Conservation (phyloP, 176 grass and related monocot genomes). For the Triticum turgidum region DNA sequence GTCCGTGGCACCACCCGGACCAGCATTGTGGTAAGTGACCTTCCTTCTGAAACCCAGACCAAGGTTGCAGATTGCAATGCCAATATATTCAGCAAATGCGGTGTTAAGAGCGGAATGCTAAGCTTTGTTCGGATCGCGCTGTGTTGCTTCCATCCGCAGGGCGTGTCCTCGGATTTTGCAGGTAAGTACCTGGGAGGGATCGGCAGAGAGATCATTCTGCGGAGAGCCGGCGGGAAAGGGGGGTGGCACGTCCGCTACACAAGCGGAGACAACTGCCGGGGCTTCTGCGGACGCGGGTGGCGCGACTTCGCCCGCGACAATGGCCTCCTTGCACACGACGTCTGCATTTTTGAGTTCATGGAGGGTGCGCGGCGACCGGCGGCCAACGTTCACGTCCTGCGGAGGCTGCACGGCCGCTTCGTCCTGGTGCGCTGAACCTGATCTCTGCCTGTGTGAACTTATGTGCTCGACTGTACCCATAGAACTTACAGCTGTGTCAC, state of each 20-base stretch:
- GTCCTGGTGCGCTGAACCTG: constrained; percentile 28
- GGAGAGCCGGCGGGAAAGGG: background rate
- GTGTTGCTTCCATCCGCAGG: background rate
- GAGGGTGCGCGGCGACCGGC: background rate
- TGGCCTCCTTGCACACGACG: constrained; percentile 18
- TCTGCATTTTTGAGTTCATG: constrained; percentile 42
- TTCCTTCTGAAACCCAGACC: background rate
- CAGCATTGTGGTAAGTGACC: constrained; percentile 17
- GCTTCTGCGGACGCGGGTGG: constrained; percentile 30
- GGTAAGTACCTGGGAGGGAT: background rate
- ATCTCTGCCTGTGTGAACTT: background rate
- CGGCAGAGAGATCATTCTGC: constrained; percentile 18
- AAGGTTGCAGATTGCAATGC: background rate
- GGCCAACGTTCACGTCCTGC: constrained; percentile 32
- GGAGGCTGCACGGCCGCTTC: constrained; percentile 33
- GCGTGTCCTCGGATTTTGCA: constrained; percentile 25
- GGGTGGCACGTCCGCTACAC: constrained; percentile 9
- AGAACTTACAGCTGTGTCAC: background rate
- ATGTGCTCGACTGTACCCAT: background rate
- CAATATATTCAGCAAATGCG: background rate
- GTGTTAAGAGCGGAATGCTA: background rate
- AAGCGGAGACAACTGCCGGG: background rate
- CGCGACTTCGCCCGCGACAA: constrained; percentile 27
- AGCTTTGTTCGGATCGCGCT: background rate
- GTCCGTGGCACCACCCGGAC: background rate